A percentile compares a stretch with the other conserved stretches of the same genome.
These are phyloP conservation scores for Pichia kluyveri DNA, from an alignment of 805 yeast species.

Conservation along the genomic window DNA sequence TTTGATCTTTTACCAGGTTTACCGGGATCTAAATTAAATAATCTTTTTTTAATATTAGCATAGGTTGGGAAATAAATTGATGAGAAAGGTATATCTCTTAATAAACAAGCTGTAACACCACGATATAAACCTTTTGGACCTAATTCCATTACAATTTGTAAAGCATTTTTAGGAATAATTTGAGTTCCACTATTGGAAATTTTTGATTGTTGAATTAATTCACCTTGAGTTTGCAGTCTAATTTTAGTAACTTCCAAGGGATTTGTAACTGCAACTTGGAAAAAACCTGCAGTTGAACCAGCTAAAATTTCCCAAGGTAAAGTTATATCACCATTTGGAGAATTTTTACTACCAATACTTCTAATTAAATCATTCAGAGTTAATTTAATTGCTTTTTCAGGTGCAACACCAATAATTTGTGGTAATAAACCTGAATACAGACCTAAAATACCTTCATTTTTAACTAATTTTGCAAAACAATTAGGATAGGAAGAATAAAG, in stretches of 20 bases:
- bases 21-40: slow-evolving; percentile 75
- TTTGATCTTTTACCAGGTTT: slow-evolving; percentile 47
- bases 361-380: slow-evolving; percentile 89
- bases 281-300: slow-evolving; percentile 93
- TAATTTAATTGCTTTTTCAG: slow-evolving; percentile 93
- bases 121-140: slow-evolving; percentile 83
- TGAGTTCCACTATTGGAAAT: slow-evolving; percentile 17
- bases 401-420: slow-evolving; percentile 94
- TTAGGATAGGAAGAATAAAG: slow-evolving; percentile 75
- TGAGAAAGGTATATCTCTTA: slow-evolving; percentile 93
- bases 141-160: slow-evolving; percentile 64
- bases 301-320: slow-evolving; percentile 66
- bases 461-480: slow-evolving; percentile 71
- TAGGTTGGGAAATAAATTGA: slow-evolving; percentile 97
- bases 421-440: slow-evolving; percentile 90
- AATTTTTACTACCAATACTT: slow-evolving; percentile 49
- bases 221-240: slow-evolving; percentile 91
- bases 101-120: slow-evolving; percentile 84
- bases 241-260: slow-evolving; percentile 95
- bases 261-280: slow-evolving; percentile 93
- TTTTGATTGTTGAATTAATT: slow-evolving; percentile 33
- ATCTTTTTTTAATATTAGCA: slow-evolving; percentile 78
- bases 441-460: slow-evolving; percentile 74
- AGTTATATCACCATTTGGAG: slow-evolving; percentile 39
- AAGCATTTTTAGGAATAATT: slow-evolving; percentile 42